A percentile compares a stretch with the other conserved stretches of the same genome.
Evolutionary conservation across 2,329 filamentous ascomycete species (phyloP).

Genomic region (Escovopsis weberi): DNA sequence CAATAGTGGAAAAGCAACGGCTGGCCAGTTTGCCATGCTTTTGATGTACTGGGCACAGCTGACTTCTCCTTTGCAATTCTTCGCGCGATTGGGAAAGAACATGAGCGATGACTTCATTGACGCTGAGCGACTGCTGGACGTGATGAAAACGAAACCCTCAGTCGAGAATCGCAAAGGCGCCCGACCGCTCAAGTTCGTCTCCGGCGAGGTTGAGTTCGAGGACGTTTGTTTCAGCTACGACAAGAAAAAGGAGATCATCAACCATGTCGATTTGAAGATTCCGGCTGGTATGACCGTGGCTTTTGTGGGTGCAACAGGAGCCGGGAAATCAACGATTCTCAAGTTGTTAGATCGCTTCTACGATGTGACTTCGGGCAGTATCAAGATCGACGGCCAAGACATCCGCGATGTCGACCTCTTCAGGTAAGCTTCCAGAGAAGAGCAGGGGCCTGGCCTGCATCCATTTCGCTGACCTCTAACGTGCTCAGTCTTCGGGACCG

Average conservation of each 20-base stretch:
- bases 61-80: constrained; percentile 56
- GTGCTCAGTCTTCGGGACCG: constrained; percentile 31
- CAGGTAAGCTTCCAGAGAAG: constrained; percentile 18
- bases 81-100: constrained; percentile 41
- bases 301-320: constrained; percentile 45
- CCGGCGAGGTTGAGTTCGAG: constrained; percentile 40
- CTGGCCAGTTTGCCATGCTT: constrained; percentile 57
- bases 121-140: constrained; percentile 41
- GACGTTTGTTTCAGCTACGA: constrained; percentile 45
- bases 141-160: constrained; percentile 43
- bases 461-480: constrained; percentile 5
- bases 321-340: constrained; percentile 43
- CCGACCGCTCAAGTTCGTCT: constrained; percentile 32
- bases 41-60: constrained; percentile 63
- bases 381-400: constrained; percentile 42
- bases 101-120: constrained; percentile 43
- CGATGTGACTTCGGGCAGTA: constrained; percentile 36
- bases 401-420: constrained; percentile 37
- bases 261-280: constrained; percentile 35
- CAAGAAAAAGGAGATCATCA: constrained; percentile 42
- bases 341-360: constrained; percentile 47
- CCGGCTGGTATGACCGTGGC: constrained; percentile 40
- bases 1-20: constrained; percentile 40
- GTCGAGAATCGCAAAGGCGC: constrained; percentile 38
- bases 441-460: too few relatives aligned